Conservation (phyloP, 2,329 filamentous ascomycete genomes). For the Zasmidium angulare region DNA sequence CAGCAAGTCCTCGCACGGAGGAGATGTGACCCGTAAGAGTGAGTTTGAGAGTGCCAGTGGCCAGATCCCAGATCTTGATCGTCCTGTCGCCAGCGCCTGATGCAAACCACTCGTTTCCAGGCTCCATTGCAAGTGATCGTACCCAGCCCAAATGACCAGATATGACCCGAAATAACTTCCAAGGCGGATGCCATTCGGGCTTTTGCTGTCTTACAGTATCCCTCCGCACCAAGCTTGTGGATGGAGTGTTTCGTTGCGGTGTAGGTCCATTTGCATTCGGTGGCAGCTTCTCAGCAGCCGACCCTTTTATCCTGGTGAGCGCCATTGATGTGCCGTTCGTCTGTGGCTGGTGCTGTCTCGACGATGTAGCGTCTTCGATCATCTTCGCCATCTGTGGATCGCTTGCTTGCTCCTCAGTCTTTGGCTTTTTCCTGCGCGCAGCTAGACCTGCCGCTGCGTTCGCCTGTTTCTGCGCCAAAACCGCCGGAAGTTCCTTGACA, state of each 20-base stretch:
- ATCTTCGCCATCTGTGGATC: slow-evolving; percentile 63
- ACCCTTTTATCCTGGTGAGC: slow-evolving; percentile 53
- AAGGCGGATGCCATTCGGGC: slow-evolving; percentile 95
- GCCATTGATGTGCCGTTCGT: slow-evolving; percentile 55
- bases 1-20: slow-evolving; percentile 85
- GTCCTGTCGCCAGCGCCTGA: slow-evolving; percentile 93
- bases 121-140: slow-evolving; percentile 82
- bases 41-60: slow-evolving; percentile 76
- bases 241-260: slow-evolving; percentile 50
- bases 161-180: slow-evolving; percentile 98
- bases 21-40: slow-evolving; percentile 94
- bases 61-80: slow-evolving; percentile 98
- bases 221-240: slow-evolving; percentile 61
- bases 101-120: slow-evolving; percentile 96
- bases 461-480: slow-evolving; percentile 76
- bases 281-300: slow-evolving; percentile 41
- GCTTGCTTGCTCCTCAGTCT: slow-evolving; percentile 52
- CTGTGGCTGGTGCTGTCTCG: slow-evolving; percentile 44
- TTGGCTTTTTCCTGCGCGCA: slow-evolving; percentile 63
- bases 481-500: slow-evolving; percentile 73
- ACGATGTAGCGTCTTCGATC: slow-evolving; percentile 63
- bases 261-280: slow-evolving; percentile 59
- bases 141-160: slow-evolving; percentile 97
- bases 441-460: slow-evolving; percentile 57
- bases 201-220: slow-evolving; percentile 67